phyloP scores from a whole-genome alignment of 2,329 filamentous ascomycete genomes.

The Microsporum audouinii region DNA sequence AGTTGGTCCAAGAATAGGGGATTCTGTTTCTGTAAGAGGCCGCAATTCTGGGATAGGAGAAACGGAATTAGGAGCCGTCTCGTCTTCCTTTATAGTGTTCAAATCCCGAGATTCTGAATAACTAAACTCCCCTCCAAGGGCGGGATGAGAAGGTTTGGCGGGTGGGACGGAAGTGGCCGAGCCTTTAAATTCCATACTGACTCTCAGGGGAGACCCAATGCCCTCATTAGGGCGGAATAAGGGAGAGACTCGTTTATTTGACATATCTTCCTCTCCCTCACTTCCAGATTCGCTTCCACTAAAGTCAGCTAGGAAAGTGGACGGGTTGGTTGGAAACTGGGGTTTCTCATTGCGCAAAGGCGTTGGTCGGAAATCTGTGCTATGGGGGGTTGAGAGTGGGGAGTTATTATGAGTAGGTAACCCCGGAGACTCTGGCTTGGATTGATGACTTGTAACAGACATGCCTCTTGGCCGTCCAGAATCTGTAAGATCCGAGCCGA shows the following conservation, averaged over 20 bases:
- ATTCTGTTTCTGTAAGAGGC: slow-evolving; percentile 42
- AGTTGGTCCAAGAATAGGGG: slow-evolving; percentile 63
- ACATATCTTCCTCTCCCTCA: slow-evolving; percentile 24
- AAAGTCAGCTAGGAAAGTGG: slow-evolving; percentile 27
- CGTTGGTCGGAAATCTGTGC: background rate
- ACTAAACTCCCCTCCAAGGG: slow-evolving; percentile 26
- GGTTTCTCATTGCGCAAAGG: slow-evolving; percentile 4
- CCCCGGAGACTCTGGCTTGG: slow-evolving; percentile 28
- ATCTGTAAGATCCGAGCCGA: slow-evolving; percentile 15
- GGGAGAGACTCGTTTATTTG: slow-evolving; percentile 18
- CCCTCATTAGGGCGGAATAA: slow-evolving; percentile 23
- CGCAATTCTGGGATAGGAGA: slow-evolving; percentile 4
- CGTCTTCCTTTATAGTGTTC: slow-evolving; percentile 31
- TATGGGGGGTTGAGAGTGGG: slow-evolving; percentile 7
- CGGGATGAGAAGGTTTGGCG: slow-evolving; percentile 21
- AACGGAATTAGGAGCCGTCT: slow-evolving; percentile 11
- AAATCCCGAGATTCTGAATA: slow-evolving; percentile 30
- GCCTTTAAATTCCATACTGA: slow-evolving; percentile 21
- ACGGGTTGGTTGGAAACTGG: slow-evolving; percentile 13
- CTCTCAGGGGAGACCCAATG: slow-evolving; percentile 26
- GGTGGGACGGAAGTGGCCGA: slow-evolving; percentile 11
- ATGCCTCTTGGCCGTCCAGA: slow-evolving; percentile 22
- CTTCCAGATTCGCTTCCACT: slow-evolving; percentile 31
- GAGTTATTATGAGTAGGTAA: slow-evolving; percentile 11
- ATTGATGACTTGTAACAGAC: slow-evolving; percentile 29